Base-by-base conservation (phyloP, 164 flowering plant genomes). In the Vitis amurensis region DNA sequence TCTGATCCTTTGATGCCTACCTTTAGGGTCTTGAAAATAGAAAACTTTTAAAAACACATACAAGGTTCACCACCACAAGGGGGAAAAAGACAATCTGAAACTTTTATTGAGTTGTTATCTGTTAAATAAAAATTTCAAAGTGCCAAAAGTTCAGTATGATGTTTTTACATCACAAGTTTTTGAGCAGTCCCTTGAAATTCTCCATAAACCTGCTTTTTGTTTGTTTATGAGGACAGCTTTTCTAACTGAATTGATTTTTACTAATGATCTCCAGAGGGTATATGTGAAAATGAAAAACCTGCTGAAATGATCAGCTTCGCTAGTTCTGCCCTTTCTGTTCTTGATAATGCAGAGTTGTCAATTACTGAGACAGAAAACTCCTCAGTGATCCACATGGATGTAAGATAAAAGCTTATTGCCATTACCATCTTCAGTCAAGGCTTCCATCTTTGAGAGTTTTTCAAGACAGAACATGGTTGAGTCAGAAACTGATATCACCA, bases 381-480 rank as follows among this genome's bases (percentile, higher is more conserved):
- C 53, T 65, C 85, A 64, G 68, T 86, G 66, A 83, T 95, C 74
- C 98, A 89, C 80, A 95, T 95, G 99, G 99, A 95, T 79, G 85
- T 90, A 4, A 93, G 97, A 95, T 76, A 92, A 88, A 73, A 84
- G 87, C 78, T 95, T 90, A 80, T 80, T 95, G 76, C 91, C 91
- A 7, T 76, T 85, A 61, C 93, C 99, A 48, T 65, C 83, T 51
- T 81, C 87, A 47, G 93, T 89, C 31, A 95, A 88, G 85, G 94
- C 89, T 76, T 93, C 97, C 49, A 87, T 95, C 61, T 95, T 93
- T 74, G 99, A 93, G 79, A 87, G 97, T 80, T 95, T 93, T 82
- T 88, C 94, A 15, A 84, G 99, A 71, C 99, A 95, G 78, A 95
- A 91, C 69, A 74, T 93, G 74, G 23, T 82, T 0, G 98, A 95